A percentile compares a stretch with the other conserved stretches of the same genome.
Evolutionary conservation across 169 alveolate species (phyloP).

Genomic region (Plasmodium cynomolgi): DNA sequence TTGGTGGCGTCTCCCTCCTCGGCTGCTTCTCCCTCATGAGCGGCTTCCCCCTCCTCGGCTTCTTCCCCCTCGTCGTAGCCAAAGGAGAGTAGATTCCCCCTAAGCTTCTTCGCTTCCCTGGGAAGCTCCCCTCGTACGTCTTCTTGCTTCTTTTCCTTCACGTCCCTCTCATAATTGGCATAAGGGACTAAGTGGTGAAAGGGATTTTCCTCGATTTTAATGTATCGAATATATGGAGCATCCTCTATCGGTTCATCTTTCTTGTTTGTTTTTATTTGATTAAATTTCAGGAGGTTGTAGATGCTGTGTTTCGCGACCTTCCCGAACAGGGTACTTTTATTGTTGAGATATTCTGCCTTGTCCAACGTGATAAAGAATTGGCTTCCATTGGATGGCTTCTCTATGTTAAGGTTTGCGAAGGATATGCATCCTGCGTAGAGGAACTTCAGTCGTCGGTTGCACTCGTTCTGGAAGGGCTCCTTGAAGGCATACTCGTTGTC

Average conservation of each 20-base stretch:
- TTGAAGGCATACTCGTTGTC: constrained; percentile 95
- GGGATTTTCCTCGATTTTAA: constrained; percentile 81
- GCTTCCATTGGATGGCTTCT: constrained; percentile 80
- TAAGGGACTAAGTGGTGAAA: constrained; percentile 82
- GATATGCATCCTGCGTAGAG: constrained; percentile 78
- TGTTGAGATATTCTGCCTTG: constrained; percentile 89
- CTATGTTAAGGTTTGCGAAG: constrained; percentile 47
- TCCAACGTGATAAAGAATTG: constrained; percentile 94
- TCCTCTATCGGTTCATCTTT: constrained; percentile 78
- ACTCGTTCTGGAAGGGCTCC: constrained; percentile 95
- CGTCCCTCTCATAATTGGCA: constrained; percentile 23
- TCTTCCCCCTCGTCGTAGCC: neutral
- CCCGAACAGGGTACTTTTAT: constrained; percentile 94
- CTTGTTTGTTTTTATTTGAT: constrained; percentile 79
- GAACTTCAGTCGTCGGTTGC: constrained; percentile 90
- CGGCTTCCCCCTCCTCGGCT: neutral
- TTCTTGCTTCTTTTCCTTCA: neutral
- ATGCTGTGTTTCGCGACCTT: constrained; percentile 87
- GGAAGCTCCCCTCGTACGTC: neutral
- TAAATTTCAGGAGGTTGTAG: constrained; percentile 80
- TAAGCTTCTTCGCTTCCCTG: constrained; percentile 9
- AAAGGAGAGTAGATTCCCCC: constrained; percentile 78
- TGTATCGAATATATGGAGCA: constrained; percentile 23
- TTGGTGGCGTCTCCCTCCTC: neutral
- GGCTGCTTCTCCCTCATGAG: neutral